phyloP scores from a whole-genome alignment of 768 basidiomycete genomes.

The Boletus huronensis region DNA sequence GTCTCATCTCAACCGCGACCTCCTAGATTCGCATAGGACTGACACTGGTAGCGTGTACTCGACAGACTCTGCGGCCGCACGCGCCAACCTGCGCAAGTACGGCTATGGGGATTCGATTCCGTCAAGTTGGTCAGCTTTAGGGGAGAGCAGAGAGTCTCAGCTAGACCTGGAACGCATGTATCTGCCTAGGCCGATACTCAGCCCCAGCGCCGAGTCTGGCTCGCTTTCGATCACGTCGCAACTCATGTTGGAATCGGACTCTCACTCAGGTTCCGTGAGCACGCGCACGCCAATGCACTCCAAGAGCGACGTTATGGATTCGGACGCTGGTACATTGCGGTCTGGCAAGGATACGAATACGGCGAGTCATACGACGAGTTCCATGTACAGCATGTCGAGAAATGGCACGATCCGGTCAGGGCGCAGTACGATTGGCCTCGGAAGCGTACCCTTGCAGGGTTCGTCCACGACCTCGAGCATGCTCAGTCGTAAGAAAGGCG shows the following conservation, averaged over 20 bases:
- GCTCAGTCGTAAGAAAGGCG: constrained; percentile 22
- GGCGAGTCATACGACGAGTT: neutral
- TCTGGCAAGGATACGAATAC: neutral
- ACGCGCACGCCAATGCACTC: neutral
- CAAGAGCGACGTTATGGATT: neutral
- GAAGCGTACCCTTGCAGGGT: neutral
- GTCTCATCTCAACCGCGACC: constrained; percentile 5
- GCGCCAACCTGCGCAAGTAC: constrained; percentile 25
- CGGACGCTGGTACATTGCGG: neutral
- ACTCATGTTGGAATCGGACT: neutral
- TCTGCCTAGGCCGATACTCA: neutral
- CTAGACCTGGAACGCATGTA: constrained; percentile 7
- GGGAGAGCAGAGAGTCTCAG: constrained; percentile 12
- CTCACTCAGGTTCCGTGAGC: constrained; percentile 2
- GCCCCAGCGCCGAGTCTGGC: neutral
- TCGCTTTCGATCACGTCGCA: constrained; percentile 8
- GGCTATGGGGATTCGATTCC: constrained; percentile 19
- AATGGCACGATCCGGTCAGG: constrained; percentile 9
- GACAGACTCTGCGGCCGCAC: constrained; percentile 18
- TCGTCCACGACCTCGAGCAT: constrained; percentile 14
- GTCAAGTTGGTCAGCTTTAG: constrained; percentile 24
- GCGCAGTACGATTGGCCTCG: neutral
- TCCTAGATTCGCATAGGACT: constrained; percentile 1
- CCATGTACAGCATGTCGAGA: constrained; percentile 9
- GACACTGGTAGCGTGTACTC: constrained; percentile 26